Evolutionary conservation across 2,329 filamentous ascomycete species (phyloP).

Genomic region (Clarireedia sp.): DNA sequence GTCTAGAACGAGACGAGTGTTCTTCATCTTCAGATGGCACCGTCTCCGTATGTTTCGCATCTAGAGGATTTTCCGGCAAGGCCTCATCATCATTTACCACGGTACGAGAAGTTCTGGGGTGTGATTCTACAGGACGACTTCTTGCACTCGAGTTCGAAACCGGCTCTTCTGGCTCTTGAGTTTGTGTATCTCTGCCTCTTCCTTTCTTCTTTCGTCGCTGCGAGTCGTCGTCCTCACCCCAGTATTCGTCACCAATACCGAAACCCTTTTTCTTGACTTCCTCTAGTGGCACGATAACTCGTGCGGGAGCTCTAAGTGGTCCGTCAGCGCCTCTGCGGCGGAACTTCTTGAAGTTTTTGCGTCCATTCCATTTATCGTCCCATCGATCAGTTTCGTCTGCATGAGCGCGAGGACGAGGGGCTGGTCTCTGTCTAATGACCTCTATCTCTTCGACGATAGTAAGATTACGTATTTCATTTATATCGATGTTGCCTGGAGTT

Average conservation of each 20-base stretch:
- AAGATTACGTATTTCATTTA: slow-evolving; percentile 64
- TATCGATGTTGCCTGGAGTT: slow-evolving; percentile 57
- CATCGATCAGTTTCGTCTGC: slow-evolving; percentile 54
- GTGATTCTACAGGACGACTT: neutral
- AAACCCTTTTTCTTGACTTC: slow-evolving; percentile 50
- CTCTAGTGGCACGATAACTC: slow-evolving; percentile 52
- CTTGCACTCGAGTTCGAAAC: neutral
- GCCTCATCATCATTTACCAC: neutral
- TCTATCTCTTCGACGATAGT: slow-evolving; percentile 73
- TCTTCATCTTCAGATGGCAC: neutral
- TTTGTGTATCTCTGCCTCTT: slow-evolving; percentile 14
- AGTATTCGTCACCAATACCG: slow-evolving; percentile 53
- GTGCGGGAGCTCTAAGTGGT: slow-evolving; percentile 24
- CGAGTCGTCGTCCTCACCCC: slow-evolving; percentile 34
- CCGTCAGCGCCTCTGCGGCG: slow-evolving; percentile 46
- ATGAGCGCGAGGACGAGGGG: slow-evolving; percentile 24
- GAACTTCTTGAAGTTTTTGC: slow-evolving; percentile 95
- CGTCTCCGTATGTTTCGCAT: neutral
- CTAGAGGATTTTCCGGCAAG: neutral
- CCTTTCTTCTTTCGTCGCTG: slow-evolving; percentile 28
- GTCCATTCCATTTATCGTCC: slow-evolving; percentile 86
- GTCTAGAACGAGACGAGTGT: slow-evolving; percentile 4
- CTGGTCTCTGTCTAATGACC: slow-evolving; percentile 37
- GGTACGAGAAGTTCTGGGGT: no score
- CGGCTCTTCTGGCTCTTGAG: neutral